Percentiles rank a stretch among this genome's conserved stretches.
phyloP scores from a whole-genome alignment of 805 yeast genomes.

The Candida wancherniae region DNA sequence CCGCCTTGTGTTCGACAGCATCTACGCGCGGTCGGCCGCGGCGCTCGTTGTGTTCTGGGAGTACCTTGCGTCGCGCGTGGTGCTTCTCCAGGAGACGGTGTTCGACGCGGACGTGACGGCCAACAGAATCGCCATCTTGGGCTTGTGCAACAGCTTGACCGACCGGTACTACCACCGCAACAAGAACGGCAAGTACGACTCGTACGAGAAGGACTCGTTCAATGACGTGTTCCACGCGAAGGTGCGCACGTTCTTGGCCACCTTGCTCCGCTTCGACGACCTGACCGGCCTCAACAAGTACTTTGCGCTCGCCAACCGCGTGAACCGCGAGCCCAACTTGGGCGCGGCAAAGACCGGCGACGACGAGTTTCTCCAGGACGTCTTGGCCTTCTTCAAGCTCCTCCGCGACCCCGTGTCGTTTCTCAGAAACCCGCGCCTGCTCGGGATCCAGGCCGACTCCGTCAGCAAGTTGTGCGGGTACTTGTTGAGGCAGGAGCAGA shows the following conservation, averaged over 20 bases:
- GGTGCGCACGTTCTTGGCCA: constrained; percentile 31
- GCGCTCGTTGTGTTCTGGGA: constrained; percentile 29
- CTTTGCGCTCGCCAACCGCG: constrained; percentile 28
- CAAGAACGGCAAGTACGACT: constrained; percentile 22
- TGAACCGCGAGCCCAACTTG: constrained; percentile 20
- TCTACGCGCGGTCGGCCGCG: constrained; percentile 19
- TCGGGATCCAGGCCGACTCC: constrained; percentile 21
- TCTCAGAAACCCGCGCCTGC: constrained; percentile 20
- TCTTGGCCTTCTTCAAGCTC: constrained; percentile 25
- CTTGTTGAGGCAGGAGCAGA: constrained; percentile 28
- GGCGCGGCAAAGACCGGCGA: constrained; percentile 15
- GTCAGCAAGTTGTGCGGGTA: constrained; percentile 25
- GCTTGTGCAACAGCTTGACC: constrained; percentile 35
- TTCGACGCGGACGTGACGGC: constrained; percentile 25
- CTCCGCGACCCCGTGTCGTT: constrained; percentile 34
- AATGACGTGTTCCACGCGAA: constrained; percentile 35
- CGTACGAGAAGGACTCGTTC: constrained; percentile 34
- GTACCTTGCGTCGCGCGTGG: constrained; percentile 32
- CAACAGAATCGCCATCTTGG: constrained; percentile 37
- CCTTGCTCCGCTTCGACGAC: constrained; percentile 35
- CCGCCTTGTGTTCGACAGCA: constrained; percentile 20
- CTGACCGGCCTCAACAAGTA: constrained; percentile 42
- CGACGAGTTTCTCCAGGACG: constrained; percentile 30
- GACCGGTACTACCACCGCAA: constrained; percentile 23
- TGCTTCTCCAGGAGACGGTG: constrained; percentile 18